These are phyloP conservation scores for Tolypocladium nubicola DNA, from an alignment of 2,329 filamentous ascomycete genomes.

Conservation along the genomic window DNA sequence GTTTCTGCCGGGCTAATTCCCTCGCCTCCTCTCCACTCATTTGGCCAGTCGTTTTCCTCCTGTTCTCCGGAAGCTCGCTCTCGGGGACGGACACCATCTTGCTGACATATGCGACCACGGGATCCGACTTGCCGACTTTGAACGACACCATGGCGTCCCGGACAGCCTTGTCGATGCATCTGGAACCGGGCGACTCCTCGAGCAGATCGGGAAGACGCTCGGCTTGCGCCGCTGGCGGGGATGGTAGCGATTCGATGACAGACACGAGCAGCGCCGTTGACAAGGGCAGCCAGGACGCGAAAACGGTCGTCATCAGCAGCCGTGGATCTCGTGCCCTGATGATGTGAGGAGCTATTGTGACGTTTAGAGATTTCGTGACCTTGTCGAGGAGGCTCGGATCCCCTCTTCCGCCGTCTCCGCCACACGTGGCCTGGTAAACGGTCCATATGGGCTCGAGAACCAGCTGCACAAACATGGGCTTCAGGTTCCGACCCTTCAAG, in stretches of 20 bases:
- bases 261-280: conserved; percentile 90
- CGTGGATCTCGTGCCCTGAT: conserved; percentile 74
- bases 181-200: conserved; percentile 65
- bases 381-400: conserved; percentile 79
- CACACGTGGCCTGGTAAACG: conserved; percentile 82
- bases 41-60: conserved; percentile 50
- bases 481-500: conserved; percentile 80
- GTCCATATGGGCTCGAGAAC: conserved; percentile 96
- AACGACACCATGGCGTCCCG: conserved; percentile 77
- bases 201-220: conserved; percentile 71
- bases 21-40: conserved; percentile 84
- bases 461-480: conserved; percentile 95
- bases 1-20: conserved; percentile 77
- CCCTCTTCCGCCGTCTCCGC: conserved; percentile 71
- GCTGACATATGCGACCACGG: conserved; percentile 89
- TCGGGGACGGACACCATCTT: conserved; percentile 96
- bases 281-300: conserved; percentile 81
- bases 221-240: conserved; percentile 69
- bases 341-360: conserved; percentile 77
- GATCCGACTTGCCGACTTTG: conserved; percentile 57
- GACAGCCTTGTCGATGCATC: conserved; percentile 56
- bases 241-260: conserved; percentile 84
- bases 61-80: conserved; percentile 84
- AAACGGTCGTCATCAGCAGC: conserved; percentile 75
- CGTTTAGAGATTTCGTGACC: conserved; percentile 82